Percentiles rank a stretch among this genome's conserved stretches.
These are phyloP conservation scores for Tylopilus intermedius DNA, from an alignment of 768 basidiomycete genomes.

Conservation along the genomic window DNA sequence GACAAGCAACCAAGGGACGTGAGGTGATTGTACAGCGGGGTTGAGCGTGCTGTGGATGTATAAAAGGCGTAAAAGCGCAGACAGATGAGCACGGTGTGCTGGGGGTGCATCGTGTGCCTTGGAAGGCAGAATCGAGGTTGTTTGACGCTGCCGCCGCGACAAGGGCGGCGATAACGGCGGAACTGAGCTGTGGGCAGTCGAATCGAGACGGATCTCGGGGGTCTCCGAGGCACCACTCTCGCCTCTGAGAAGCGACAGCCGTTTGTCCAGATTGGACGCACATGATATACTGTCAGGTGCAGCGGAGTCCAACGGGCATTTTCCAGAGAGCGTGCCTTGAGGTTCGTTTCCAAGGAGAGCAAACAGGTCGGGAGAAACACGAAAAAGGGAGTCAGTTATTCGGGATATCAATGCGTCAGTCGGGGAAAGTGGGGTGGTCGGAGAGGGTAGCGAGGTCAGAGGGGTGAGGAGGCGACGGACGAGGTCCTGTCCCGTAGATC, in stretches of 20 bases:
- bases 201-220: constrained; percentile 41
- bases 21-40: constrained; percentile 63
- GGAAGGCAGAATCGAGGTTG: constrained; percentile 45
- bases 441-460: constrained; percentile 41
- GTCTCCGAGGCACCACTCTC: constrained; percentile 19
- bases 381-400: constrained; percentile 52
- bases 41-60: constrained; percentile 70
- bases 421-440: constrained; percentile 34
- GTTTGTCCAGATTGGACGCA: constrained; percentile 49
- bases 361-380: constrained; percentile 50
- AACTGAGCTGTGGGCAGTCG: constrained; percentile 17
- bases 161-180: constrained; percentile 17
- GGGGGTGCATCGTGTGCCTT: constrained; percentile 40
- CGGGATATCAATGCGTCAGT: constrained; percentile 47
- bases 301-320: constrained; percentile 48
- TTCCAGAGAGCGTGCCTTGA: constrained; percentile 29
- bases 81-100: constrained; percentile 55
- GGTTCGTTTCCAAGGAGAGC: constrained; percentile 48
- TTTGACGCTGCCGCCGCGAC: constrained; percentile 28
- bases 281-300: constrained; percentile 44
- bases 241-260: constrained; percentile 43
- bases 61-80: constrained; percentile 62
- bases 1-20: constrained; percentile 64
- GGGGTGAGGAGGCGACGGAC: constrained; percentile 59
- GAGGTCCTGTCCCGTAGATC: constrained; percentile 49